Conservation (phyloP, 495 filamentous ascomycete genomes). For the Neurospora tetraspora region DNA sequence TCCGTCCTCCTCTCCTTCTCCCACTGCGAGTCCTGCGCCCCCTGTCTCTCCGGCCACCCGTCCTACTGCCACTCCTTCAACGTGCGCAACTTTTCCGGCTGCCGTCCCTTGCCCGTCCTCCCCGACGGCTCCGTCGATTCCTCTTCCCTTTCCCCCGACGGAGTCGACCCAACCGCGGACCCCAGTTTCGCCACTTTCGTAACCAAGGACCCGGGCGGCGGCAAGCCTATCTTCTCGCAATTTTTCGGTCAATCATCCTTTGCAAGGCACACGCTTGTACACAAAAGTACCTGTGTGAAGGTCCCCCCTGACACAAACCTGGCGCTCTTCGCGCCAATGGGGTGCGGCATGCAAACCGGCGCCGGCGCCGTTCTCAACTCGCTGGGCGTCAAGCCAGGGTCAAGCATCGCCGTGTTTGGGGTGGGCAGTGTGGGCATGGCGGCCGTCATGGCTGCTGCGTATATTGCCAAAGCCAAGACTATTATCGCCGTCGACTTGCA, state of each 20-base stretch:
- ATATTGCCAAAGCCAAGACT: slow-evolving; percentile 11
- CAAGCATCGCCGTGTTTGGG: slow-evolving; percentile 60
- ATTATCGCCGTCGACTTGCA: slow-evolving; percentile 60
- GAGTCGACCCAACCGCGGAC: not conserved
- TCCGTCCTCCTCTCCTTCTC: slow-evolving; percentile 41
- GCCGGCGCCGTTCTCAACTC: slow-evolving; percentile 34
- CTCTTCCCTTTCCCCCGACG: not conserved
- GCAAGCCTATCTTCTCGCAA: slow-evolving; percentile 51
- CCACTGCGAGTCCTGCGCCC: slow-evolving; percentile 33
- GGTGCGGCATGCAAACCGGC: slow-evolving; percentile 40
- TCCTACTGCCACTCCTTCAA: slow-evolving; percentile 45
- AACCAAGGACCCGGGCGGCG: slow-evolving; percentile 23
- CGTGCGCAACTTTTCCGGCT: slow-evolving; percentile 29
- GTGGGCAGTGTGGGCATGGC: slow-evolving; percentile 64
- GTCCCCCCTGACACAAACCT: slow-evolving; percentile 19
- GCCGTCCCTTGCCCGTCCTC: slow-evolving; percentile 3
- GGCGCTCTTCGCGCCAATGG: slow-evolving; percentile 30
- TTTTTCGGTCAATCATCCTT: slow-evolving; percentile 45
- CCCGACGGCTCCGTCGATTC: not conserved
- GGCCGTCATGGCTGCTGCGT: slow-evolving; percentile 38
- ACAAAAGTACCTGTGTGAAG: slow-evolving; percentile 21
- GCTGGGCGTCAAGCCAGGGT: slow-evolving; percentile 38
- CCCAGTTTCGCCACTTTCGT: slow-evolving; percentile 20
- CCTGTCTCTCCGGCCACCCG: slow-evolving; percentile 55
- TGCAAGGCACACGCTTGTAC: slow-evolving; percentile 27